phyloP scores from a whole-genome alignment of 1,284 basidiomycete genomes.

The Ustilago nuda region DNA sequence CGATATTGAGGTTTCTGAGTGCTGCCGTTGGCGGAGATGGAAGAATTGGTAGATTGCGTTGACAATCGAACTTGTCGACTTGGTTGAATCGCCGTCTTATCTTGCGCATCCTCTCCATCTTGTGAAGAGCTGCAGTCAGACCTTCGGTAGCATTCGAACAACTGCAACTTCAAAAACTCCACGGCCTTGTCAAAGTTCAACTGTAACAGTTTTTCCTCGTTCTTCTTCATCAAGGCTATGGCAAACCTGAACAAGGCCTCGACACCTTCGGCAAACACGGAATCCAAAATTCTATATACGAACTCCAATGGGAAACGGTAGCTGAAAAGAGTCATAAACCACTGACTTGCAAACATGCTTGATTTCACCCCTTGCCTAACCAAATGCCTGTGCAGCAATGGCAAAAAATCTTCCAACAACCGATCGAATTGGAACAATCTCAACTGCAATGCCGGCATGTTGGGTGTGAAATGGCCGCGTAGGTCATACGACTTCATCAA shows the following conservation, averaged over 20 bases:
- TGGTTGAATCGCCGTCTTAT: background rate
- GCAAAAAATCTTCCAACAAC: conserved; percentile 88
- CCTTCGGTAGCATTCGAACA: conserved; percentile 61
- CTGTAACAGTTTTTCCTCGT: conserved; percentile 75
- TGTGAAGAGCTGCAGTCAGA: background rate
- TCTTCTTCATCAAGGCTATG: conserved; percentile 84
- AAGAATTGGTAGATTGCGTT: background rate
- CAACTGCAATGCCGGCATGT: conserved; percentile 96
- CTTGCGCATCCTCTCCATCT: background rate
- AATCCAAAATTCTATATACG: conserved; percentile 94
- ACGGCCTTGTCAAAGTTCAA: conserved; percentile 61
- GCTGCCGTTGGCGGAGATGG: too few species aligned
- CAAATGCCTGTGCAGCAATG: conserved; percentile 90
- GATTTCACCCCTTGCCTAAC: conserved; percentile 90
- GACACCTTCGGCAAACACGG: conserved; percentile 93
- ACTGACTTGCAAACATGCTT: conserved; percentile 90
- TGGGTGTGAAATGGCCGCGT: conserved; percentile 93
- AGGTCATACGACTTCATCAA: conserved; percentile 98
- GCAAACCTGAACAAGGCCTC: conserved; percentile 97
- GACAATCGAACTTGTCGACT: background rate
- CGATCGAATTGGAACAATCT: conserved; percentile 92
- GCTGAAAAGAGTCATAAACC: conserved; percentile 83
- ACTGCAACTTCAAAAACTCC: conserved; percentile 55
- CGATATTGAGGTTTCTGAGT: conserved; percentile 10
- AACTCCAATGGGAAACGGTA: conserved; percentile 90